A percentile compares a stretch with the other conserved stretches of the same genome.
These are phyloP conservation scores for Plenodomus tracheiphilus DNA, from an alignment of 2,329 filamentous ascomycete genomes.

Conservation along the genomic window DNA sequence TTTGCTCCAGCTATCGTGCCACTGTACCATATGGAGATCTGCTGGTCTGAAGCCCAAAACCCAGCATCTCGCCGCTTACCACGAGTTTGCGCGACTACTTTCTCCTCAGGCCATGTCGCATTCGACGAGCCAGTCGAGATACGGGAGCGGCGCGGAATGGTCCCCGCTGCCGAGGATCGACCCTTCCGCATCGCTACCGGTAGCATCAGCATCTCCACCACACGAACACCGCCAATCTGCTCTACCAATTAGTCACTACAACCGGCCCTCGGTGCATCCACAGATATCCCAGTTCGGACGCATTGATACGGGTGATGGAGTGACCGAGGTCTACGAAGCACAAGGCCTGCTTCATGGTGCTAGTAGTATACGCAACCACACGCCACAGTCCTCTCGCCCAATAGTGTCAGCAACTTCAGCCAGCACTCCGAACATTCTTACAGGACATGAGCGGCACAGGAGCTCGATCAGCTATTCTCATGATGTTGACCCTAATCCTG, in stretches of 20 bases:
- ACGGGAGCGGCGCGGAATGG: neutral
- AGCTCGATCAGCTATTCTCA: neutral
- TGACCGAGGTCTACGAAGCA: no score
- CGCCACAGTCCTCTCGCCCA: no score
- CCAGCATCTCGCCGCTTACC: neutral
- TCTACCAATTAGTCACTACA: neutral
- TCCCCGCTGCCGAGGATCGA: neutral
- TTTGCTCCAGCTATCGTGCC: neutral
- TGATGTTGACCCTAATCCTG: neutral
- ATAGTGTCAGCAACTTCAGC: no score
- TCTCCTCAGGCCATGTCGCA: neutral
- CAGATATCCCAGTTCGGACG: no score
- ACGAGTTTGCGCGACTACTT: no score
- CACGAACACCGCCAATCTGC: neutral
- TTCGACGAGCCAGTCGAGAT: no score
- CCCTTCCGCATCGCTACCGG: neutral
- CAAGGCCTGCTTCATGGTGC: no score
- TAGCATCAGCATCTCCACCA: no score
- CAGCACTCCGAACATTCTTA: no score
- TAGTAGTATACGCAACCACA: no score
- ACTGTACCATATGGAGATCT: neutral
- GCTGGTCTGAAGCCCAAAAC: neutral
- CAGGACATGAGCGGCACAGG: neutral
- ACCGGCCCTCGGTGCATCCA: no score
- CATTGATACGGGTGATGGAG: no score